These are phyloP conservation scores for Zelonia costaricensis DNA, from an alignment of 208 protist genomes.

Conservation along the genomic window DNA sequence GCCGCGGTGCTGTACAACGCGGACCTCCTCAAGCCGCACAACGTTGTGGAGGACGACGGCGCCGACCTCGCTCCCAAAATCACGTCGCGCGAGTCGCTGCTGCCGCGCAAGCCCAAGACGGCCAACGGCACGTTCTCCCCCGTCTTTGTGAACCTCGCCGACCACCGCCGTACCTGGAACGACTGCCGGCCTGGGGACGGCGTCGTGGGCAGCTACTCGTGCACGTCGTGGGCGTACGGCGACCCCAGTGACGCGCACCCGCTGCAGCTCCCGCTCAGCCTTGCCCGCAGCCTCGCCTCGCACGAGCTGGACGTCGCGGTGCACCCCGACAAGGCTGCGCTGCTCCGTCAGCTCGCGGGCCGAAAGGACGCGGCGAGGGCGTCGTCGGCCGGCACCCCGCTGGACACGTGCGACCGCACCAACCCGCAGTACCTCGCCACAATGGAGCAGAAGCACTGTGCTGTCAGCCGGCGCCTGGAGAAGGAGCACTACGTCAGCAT, in stretches of 20 bases:
- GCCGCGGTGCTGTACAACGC: conserved; percentile 43
- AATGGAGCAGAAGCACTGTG: conserved; percentile 45
- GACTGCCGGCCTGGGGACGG: conserved; percentile 8
- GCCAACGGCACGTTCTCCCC: conserved; percentile 1
- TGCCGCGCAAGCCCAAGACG: conserved; percentile 20
- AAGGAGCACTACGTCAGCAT: conserved; percentile 71
- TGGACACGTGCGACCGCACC: conserved; percentile 49
- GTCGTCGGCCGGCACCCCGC: conserved; percentile 6
- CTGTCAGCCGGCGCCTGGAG: conserved; percentile 61
- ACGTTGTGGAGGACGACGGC: conserved; percentile 39
- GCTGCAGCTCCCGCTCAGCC: conserved; percentile 64
- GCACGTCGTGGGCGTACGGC: conserved; percentile 77
- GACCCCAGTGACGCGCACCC: conserved; percentile 70
- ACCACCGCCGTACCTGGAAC: not conserved
- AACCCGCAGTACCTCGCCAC: conserved; percentile 62
- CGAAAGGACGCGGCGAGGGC: conserved; percentile 1
- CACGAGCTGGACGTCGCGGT: conserved; percentile 41
- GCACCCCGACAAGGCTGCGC: conserved; percentile 51
- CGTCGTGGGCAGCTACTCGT: conserved; percentile 39
- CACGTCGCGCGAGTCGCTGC: conserved; percentile 56
- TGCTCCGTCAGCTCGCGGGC: conserved; percentile 61
- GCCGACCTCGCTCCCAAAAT: conserved; percentile 71
- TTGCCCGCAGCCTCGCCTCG: conserved; percentile 45
- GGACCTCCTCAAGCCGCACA: conserved; percentile 52
- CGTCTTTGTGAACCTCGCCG: not conserved